Conservation (phyloP, 805 yeast species). For the Metschnikowia lochheadii region DNA sequence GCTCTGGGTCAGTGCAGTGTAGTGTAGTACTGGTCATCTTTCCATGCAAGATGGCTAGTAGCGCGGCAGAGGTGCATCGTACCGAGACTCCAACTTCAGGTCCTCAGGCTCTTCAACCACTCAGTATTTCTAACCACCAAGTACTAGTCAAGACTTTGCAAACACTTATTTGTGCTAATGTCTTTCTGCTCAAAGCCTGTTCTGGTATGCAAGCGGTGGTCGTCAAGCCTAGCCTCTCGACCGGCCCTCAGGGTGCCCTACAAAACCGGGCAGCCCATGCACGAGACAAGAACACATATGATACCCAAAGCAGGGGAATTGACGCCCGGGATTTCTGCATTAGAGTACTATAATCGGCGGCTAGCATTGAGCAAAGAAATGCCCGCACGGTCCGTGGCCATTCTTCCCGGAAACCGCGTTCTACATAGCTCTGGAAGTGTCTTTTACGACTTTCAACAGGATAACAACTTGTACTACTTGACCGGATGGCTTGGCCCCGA, state of each 20-base stretch:
- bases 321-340: slow-evolving; percentile 83
- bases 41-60: not conserved
- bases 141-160: too few relatives aligned
- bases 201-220: slow-evolving; percentile 3
- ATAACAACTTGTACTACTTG: slow-evolving; percentile 79
- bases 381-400: slow-evolving; percentile 63
- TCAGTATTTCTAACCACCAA: not conserved
- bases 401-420: slow-evolving; percentile 66
- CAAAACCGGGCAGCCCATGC: slow-evolving; percentile 79
- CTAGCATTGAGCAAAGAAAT: slow-evolving; percentile 50
- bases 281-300: slow-evolving; percentile 76
- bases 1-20: not conserved
- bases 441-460: slow-evolving; percentile 88
- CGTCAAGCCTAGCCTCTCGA: slow-evolving; percentile 18
- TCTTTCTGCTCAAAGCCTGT: not conserved
- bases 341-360: slow-evolving; percentile 77
- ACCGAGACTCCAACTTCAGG: not conserved
- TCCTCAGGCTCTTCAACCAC: not conserved
- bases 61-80: slow-evolving; percentile 1
- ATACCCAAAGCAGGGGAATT: slow-evolving; percentile 70
- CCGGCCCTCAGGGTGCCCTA: slow-evolving; percentile 26
- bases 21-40: not conserved
- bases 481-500: slow-evolving; percentile 94
- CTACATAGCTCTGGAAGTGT: slow-evolving; percentile 88
- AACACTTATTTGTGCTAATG: not conserved